Conservation (phyloP, 176 grass and related monocot genomes). For the Oryza meridionalis region DNA sequence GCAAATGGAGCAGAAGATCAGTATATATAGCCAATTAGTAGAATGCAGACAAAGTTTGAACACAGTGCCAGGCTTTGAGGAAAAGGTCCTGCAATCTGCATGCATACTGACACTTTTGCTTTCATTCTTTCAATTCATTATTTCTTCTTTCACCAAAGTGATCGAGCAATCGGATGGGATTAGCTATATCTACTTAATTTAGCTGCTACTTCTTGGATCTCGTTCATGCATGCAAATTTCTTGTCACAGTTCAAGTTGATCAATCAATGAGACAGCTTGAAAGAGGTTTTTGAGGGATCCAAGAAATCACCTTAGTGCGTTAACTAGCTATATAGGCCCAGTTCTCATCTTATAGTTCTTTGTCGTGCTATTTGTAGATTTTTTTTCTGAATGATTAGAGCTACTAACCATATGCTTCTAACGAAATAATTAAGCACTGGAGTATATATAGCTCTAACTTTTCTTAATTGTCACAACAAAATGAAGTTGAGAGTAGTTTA, state of each 20-base stretch:
- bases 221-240: background rate
- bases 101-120: background rate
- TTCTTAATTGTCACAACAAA: background rate
- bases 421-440: background rate
- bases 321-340: background rate
- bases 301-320: background rate
- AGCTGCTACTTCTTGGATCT: conserved; percentile 19
- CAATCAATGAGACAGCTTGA: background rate
- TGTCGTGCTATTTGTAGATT: too few species aligned
- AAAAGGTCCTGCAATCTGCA: background rate
- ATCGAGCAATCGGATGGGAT: background rate
- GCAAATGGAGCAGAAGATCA: background rate
- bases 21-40: background rate
- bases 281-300: conserved; percentile 7
- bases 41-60: conserved; percentile 39
- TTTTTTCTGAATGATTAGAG: background rate
- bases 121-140: background rate
- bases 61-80: conserved; percentile 35
- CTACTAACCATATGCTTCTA: background rate
- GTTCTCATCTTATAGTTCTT: too few species aligned
- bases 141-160: background rate
- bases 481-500: background rate
- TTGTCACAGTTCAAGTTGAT: background rate
- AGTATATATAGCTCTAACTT: background rate
- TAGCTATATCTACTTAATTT: background rate